Percentiles rank a stretch among this genome's conserved stretches.
Conservation (phyloP, 106 monocot species). For the Dendrobium chrysotoxum region DNA sequence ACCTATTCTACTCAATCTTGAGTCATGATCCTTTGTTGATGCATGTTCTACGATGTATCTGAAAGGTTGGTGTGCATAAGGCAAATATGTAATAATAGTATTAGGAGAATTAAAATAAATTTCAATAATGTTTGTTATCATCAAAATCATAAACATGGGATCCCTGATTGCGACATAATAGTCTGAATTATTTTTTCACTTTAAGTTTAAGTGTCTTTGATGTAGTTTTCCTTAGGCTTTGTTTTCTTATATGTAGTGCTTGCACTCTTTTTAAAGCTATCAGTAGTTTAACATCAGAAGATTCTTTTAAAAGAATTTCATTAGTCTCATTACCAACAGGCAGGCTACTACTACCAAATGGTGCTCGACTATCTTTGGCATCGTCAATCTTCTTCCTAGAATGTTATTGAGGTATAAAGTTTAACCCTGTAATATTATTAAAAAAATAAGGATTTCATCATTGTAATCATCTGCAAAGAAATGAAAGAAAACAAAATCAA, state of each 20-base stretch:
- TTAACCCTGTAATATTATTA: slow-evolving; percentile 8
- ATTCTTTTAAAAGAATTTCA: slow-evolving; percentile 3
- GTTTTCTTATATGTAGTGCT: slow-evolving; percentile 2
- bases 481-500: background rate
- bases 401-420: background rate
- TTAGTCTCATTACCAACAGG: slow-evolving; percentile 5
- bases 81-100: too few relatives aligned
- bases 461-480: background rate
- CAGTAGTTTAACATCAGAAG: background rate
- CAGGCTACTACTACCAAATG: slow-evolving; percentile 2
- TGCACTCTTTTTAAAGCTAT: background rate
- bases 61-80: too few relatives aligned
- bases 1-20: too few relatives aligned
- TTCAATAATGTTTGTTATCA: background rate
- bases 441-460: background rate
- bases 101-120: too few relatives aligned
- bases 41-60: too few relatives aligned
- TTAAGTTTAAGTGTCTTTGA: slow-evolving; percentile 4
- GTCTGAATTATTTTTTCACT: background rate
- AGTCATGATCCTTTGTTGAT: too few relatives aligned
- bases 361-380: background rate
- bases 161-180: too few relatives aligned
- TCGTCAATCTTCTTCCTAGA: background rate
- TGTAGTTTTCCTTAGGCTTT: background rate
- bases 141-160: too few relatives aligned